These are phyloP conservation scores for Albatrellus sp. DNA, from an alignment of 1,284 basidiomycete species.

Conservation along the genomic window DNA sequence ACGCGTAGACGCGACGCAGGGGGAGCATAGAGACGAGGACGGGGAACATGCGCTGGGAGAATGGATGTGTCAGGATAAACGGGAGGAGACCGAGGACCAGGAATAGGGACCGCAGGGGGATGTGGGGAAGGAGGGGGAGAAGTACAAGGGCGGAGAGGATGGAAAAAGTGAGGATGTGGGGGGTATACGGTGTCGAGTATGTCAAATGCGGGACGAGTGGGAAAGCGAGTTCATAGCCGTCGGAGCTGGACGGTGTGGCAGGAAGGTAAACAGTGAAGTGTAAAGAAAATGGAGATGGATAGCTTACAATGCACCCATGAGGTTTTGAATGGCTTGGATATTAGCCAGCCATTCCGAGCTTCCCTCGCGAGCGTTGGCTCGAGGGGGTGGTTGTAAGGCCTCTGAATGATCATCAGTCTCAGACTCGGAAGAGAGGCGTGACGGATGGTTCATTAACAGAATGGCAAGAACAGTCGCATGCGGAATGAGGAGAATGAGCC, in stretches of 20 bases:
- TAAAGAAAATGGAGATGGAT: neutral
- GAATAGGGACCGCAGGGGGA: slow-evolving; percentile 49
- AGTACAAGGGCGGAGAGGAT: slow-evolving; percentile 33
- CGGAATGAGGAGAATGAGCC: slow-evolving; percentile 51
- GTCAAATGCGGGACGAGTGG: slow-evolving; percentile 27
- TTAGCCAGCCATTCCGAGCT: slow-evolving; percentile 66
- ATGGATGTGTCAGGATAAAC: slow-evolving; percentile 42
- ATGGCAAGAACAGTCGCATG: slow-evolving; percentile 40
- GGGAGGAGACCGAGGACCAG: slow-evolving; percentile 43
- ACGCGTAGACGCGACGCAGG: slow-evolving; percentile 14
- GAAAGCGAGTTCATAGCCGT: slow-evolving; percentile 23
- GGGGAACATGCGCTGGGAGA: slow-evolving; percentile 20
- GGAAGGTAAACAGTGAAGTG: neutral
- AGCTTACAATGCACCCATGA: slow-evolving; percentile 63
- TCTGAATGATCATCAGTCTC: slow-evolving; percentile 12
- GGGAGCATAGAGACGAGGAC: slow-evolving; percentile 15
- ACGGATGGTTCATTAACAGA: slow-evolving; percentile 46
- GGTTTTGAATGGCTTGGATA: slow-evolving; percentile 68
- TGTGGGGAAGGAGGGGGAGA: slow-evolving; percentile 28
- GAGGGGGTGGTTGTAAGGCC: slow-evolving; percentile 20
- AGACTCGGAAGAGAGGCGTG: slow-evolving; percentile 11
- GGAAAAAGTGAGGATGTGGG: slow-evolving; percentile 34
- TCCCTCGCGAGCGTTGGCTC: slow-evolving; percentile 34
- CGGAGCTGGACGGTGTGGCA: slow-evolving; percentile 25
- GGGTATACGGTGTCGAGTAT: slow-evolving; percentile 42